These are phyloP conservation scores for Penicillium robsamsonii DNA, from an alignment of 495 filamentous ascomycete genomes.

Conservation along the genomic window DNA sequence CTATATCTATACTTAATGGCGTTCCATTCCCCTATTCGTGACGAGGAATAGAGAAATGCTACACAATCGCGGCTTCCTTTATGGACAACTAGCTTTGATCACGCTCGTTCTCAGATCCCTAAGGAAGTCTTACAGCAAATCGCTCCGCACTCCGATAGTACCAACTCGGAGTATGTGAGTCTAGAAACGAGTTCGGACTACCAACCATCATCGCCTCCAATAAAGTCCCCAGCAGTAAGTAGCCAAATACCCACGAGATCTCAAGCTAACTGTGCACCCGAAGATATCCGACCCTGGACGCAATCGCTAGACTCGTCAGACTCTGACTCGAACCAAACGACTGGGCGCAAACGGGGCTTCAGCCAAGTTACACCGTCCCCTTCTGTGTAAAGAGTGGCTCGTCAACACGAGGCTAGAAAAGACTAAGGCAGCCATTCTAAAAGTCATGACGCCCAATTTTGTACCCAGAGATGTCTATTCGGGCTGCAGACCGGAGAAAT, in stretches of 20 bases:
- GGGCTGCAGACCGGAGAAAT: conserved; percentile 34
- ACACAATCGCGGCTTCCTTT: conserved; percentile 14
- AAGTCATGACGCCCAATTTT: conserved; percentile 34
- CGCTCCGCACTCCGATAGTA: conserved; percentile 15
- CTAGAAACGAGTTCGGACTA: conserved; percentile 21
- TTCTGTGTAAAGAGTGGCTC: conserved; percentile 10
- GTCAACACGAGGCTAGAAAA: conserved; percentile 10
- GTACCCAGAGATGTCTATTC: conserved; percentile 47
- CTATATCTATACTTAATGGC: conserved; percentile 33
- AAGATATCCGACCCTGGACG: conserved; percentile 1
- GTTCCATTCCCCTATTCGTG: conserved; percentile 22
- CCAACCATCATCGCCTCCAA: conserved; percentile 21
- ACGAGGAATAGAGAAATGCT: conserved; percentile 34
- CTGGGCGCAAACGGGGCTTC: conserved; percentile 26
- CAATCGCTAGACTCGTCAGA: conserved; percentile 19
- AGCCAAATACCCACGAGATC: conserved; percentile 24
- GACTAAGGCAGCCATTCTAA: conserved; percentile 10
- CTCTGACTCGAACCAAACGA: conserved; percentile 24
- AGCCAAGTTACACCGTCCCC: conserved; percentile 23
- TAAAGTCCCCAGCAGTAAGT: conserved; percentile 11
- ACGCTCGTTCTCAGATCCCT: conserved; percentile 23
- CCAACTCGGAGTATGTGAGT: conserved; percentile 15
- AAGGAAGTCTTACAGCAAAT: conserved; percentile 19
- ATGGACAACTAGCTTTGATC: conserved; percentile 28
- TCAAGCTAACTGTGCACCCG: conserved; percentile 18